Conservation (phyloP, 139 green algal genomes). For the Eudorina sp. region DNA sequence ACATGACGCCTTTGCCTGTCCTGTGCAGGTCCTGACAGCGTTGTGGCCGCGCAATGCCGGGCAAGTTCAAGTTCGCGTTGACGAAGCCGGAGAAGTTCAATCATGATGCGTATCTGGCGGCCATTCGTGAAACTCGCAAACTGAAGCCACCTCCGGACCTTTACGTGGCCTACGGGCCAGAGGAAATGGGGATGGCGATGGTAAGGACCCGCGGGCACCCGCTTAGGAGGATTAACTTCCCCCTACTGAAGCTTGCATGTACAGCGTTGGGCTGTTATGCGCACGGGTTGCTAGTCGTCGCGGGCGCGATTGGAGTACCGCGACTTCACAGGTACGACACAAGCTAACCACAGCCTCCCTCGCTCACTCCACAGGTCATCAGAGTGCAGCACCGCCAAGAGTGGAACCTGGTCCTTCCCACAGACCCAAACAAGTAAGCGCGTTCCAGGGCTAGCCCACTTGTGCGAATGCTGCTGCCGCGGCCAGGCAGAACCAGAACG, state of each 20-base stretch:
- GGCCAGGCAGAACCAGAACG: too few relatives aligned
- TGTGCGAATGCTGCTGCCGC: too few relatives aligned
- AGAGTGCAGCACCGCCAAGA: slow-evolving; percentile 4
- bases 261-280: too few relatives aligned
- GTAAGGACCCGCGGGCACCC: neutral
- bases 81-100: slow-evolving; percentile 20
- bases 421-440: slow-evolving; percentile 38
- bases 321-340: too few relatives aligned
- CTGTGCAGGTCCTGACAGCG: too few relatives aligned
- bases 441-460: neutral
- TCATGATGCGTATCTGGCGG: slow-evolving; percentile 11
- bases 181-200: slow-evolving; percentile 28
- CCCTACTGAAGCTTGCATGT: too few relatives aligned
- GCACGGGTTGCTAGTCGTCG: too few relatives aligned
- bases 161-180: slow-evolving; percentile 33
- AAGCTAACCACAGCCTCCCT: too few relatives aligned
- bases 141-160: neutral
- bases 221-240: too few relatives aligned
- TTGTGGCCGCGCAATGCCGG: neutral
- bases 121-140: slow-evolving; percentile 27
- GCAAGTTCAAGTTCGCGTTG: slow-evolving; percentile 23
- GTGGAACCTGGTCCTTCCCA: slow-evolving; percentile 48
- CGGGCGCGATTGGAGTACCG: too few relatives aligned
- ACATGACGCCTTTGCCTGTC: too few relatives aligned
- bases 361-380: slow-evolving; percentile 22